Evolutionary conservation across 139 green algal genomes (phyloP), one percentile per base, ranked within the genome.

Genomic region (Volvox africanus): DNA sequence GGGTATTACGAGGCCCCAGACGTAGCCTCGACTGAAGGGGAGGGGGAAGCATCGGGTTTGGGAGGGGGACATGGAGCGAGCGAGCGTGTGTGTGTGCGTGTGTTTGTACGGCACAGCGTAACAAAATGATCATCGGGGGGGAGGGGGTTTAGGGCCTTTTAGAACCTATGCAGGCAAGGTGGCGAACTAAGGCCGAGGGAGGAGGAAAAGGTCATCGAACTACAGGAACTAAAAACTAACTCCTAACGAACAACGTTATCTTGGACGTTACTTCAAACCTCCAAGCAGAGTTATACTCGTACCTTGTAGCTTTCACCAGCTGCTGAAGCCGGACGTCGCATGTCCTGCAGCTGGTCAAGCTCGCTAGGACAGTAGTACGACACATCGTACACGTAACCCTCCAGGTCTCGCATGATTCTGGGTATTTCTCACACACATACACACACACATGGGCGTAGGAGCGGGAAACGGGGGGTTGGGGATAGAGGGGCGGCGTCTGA

Each of bases 361-460:
- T 87, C 67, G 32, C 67, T 36, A 0, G 88, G 88, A 37, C 80
- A 88, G 55, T 85, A 88, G 80, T 86, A 86, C 50, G 80, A 76
- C 80, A 92, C 88, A 24, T 88, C 67, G 88, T 82, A 61, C 62
- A 92, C 88, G 28, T 92, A 92, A 33, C 32, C 88, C 24, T 84
- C 80, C 28, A 92, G 80, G 50, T 82, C 68, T 5, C 88, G 88
- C 68, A 92, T 88, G 80, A 92, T 92, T 37, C 88, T 87, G 67
- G 19, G 13, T 50, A 28, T 73, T 73, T 55, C 44, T 55, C 44
- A 55, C 44, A 5, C 44, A n/a, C n/a, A n/a, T n/a, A n/a, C n/a
- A n/a, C n/a, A n/a, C n/a, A n/a, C n/a, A n/a, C n/a, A n/a, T n/a
- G 65, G 21, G 65, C 9, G 65, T 6, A 24, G 65, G 65, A 28